Percentiles rank a stretch among this genome's conserved stretches.
Evolutionary conservation across 352 stramenopile genomes (phyloP).

Genomic region (Pythium sukuiense): DNA sequence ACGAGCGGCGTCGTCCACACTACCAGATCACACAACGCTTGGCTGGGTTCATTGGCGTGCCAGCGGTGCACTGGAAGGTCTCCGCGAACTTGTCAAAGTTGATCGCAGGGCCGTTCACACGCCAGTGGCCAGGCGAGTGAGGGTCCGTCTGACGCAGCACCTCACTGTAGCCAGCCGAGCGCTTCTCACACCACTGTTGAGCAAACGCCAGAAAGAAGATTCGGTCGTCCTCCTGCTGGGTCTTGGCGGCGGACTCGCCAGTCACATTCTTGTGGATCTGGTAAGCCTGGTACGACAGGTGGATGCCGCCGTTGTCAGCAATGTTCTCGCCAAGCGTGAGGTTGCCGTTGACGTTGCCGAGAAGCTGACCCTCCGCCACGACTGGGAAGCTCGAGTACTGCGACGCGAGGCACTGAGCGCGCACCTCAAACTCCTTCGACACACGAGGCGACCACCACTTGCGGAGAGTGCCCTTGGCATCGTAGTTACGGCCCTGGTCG

Average conservation of each 20-base stretch:
- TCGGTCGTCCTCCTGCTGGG: slow-evolving; percentile 38
- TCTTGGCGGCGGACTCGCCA: slow-evolving; percentile 15
- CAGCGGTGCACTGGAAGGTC: slow-evolving; percentile 60
- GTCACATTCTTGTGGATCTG: slow-evolving; percentile 46
- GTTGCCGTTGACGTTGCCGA: slow-evolving; percentile 85
- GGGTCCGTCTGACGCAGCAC: slow-evolving; percentile 50
- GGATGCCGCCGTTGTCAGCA: slow-evolving; percentile 88
- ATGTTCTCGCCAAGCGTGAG: slow-evolving; percentile 93
- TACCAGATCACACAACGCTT: slow-evolving; percentile 77
- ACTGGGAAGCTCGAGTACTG: slow-evolving; percentile 69
- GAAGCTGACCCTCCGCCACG: slow-evolving; percentile 34
- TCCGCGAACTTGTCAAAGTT: slow-evolving; percentile 67
- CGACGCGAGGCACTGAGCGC: slow-evolving; percentile 51
- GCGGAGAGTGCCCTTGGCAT: slow-evolving; percentile 80
- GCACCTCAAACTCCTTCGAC: slow-evolving; percentile 45
- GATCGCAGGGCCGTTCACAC: slow-evolving; percentile 63
- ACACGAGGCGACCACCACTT: slow-evolving; percentile 90
- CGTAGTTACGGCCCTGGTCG: slow-evolving; percentile 90
- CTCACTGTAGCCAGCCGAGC: slow-evolving; percentile 40
- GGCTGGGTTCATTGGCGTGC: slow-evolving; percentile 65
- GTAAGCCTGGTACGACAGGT: slow-evolving; percentile 83
- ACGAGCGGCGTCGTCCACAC: not conserved
- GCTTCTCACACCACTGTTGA: slow-evolving; percentile 67
- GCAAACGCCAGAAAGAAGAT: slow-evolving; percentile 75
- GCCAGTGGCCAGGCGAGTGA: slow-evolving; percentile 64